Evolutionary conservation across 352 stramenopile species (phyloP).

Genomic region (Thalassiosira mediterranea): DNA sequence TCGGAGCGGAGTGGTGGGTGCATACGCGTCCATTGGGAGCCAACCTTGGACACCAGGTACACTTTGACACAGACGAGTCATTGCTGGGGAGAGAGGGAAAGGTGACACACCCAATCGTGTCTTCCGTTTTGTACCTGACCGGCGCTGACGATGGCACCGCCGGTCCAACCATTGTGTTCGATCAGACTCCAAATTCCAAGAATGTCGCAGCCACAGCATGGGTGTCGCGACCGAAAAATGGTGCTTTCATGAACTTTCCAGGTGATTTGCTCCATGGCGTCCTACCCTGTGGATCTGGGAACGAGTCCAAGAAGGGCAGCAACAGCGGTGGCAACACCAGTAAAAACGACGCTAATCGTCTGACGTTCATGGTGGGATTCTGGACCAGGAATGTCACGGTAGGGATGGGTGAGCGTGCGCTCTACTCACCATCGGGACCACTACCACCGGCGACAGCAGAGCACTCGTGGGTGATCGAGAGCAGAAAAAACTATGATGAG

Average conservation of each 20-base stretch:
- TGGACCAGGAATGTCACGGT: conserved; percentile 79
- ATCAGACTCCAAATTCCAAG: conserved; percentile 71
- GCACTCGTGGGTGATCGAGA: conserved; percentile 71
- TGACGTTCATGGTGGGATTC: conserved; percentile 86
- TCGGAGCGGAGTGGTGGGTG: conserved; percentile 69
- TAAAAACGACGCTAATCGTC: too few species aligned
- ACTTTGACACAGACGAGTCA: conserved; percentile 85
- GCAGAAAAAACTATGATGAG: conserved; percentile 17
- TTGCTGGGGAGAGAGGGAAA: conserved; percentile 57
- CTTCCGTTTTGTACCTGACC: conserved; percentile 81
- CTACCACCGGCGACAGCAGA: conserved; percentile 60
- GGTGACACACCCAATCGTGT: conserved; percentile 81
- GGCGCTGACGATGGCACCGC: conserved; percentile 43
- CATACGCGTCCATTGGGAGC: conserved; percentile 76
- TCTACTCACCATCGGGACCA: conserved; percentile 77
- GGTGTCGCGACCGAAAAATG: conserved; percentile 59
- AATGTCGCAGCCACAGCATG: conserved; percentile 52
- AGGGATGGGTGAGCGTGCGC: conserved; percentile 59
- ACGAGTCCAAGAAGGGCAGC: not conserved
- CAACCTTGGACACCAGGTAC: conserved; percentile 85
- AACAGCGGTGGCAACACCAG: conserved; percentile 30
- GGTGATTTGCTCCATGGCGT: conserved; percentile 83
- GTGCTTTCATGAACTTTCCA: conserved; percentile 77
- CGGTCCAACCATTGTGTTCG: conserved; percentile 74
- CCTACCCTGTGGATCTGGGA: conserved; percentile 73